Base-by-base conservation (phyloP, 75 land plant genomes). In the Picea glauca region DNA sequence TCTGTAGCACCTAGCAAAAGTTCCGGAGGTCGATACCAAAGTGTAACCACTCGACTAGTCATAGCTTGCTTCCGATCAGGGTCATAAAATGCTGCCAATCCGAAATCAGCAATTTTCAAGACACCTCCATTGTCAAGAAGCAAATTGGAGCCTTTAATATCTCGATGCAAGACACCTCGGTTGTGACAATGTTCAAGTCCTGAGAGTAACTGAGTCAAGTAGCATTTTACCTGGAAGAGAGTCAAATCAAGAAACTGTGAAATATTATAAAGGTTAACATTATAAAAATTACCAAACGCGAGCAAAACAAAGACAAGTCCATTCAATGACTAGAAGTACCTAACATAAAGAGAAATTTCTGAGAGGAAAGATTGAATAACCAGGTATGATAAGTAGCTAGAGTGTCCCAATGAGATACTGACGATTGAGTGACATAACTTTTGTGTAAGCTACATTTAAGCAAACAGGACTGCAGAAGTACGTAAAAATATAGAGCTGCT, bases 21-120 rank as follows among this genome's bases (percentile, higher is more conserved):
- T 75, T 93, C 96, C 20, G 96, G 96, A 66, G 96, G 96, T 17
- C 96, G 94, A 83, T 93, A 93, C 96, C 96, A 93, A 8, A 93
- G 86, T 4, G 96, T 93, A 18, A 93, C 88, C 18, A 93, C 96
- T 30, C 92, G 88, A 78, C 92, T 93, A 40, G 96, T 91, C 89
- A 93, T 84, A 13, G 90, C 87, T 56, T 91, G 87, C 84, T 74
- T 83, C 21, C 79, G 78, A 13, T 82, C 81, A 62, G 94, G 90
- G 80, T 90, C 85, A 84, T n/a, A 93, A 63, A 88, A 85, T 62
- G 89, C 80, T 30, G 96, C 94, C 9, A 93, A 75, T 7, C 96
- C 96, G 82, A 93, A 93, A 84, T 93, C 96, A 79, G 96, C 96
- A 70, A 93, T 87, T 78, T 91, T 93, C n/a, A 93, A 82, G 46